Evolutionary conservation across 225 moss, liverwort and hornwort genomes (phyloP).

Genomic region (Thuidium tamariscinum): DNA sequence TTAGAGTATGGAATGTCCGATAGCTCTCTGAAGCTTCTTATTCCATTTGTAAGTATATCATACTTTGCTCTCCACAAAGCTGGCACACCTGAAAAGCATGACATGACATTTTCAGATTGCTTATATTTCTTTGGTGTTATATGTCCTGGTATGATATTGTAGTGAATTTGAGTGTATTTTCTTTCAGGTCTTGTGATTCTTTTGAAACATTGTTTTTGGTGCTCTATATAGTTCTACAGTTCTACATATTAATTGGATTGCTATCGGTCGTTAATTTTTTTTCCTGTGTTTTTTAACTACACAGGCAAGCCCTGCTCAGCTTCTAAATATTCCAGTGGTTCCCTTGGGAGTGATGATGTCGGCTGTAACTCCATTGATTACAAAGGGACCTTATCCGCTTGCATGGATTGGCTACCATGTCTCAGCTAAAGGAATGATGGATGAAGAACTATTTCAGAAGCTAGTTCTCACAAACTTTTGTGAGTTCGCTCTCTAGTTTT

Average conservation of each 20-base stretch:
- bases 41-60: constrained; percentile 64
- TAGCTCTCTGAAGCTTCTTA: constrained; percentile 65
- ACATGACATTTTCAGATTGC: background rate
- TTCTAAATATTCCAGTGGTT: constrained; percentile 72
- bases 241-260: background rate
- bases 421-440: constrained; percentile 88
- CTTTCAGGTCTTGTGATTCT: background rate
- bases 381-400: constrained; percentile 69
- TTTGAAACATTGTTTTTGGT: background rate
- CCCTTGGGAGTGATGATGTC: constrained; percentile 79
- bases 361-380: constrained; percentile 66
- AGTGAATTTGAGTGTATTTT: background rate
- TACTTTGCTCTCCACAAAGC: background rate
- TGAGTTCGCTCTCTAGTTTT: constrained; percentile 3
- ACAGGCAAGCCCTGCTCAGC: constrained; percentile 77
- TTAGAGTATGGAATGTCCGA: constrained; percentile 84
- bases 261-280: background rate
- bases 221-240: background rate
- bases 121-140: background rate
- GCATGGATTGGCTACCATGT: constrained; percentile 89
- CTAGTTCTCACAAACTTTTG: constrained; percentile 79
- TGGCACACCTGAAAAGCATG: background rate
- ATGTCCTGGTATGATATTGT: background rate
- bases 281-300: background rate
- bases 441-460: constrained; percentile 52